Evolutionary conservation across 2,329 filamentous ascomycete species (phyloP).

Genomic region (Fusarium foetens): DNA sequence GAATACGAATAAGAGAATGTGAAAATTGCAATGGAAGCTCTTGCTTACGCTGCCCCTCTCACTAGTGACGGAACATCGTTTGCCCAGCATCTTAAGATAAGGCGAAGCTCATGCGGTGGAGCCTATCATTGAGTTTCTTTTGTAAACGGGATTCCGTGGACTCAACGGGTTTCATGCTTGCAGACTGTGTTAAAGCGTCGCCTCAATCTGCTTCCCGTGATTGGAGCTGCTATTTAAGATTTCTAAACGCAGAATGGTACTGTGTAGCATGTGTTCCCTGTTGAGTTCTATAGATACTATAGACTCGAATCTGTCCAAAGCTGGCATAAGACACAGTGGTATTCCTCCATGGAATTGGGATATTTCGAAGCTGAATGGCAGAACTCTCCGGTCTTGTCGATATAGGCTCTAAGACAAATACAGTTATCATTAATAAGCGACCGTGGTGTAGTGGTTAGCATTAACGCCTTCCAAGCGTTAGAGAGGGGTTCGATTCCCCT

Average conservation of each 20-base stretch:
- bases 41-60: not conserved
- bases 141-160: not conserved
- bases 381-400: fast-evolving
- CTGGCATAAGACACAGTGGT: not conserved
- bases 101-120: not conserved
- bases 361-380: not conserved
- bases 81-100: not conserved
- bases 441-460: conserved; percentile 28
- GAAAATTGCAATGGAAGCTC: not conserved
- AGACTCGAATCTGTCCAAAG: not conserved
- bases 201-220: not conserved
- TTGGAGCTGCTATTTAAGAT: no score
- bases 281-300: no score
- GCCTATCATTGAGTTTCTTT: not conserved
- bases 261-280: not conserved
- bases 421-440: not conserved
- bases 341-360: not conserved
- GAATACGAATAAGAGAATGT: not conserved
- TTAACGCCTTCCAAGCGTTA: conserved; percentile 30
- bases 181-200: not conserved
- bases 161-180: not conserved
- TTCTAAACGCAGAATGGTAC: no score
- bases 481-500: conserved; percentile 24
- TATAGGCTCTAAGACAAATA: fast-evolving
- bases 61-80: not conserved